These are phyloP conservation scores for Mychonastes homosphaera DNA, from an alignment of 139 green algal species.

Conservation along the genomic window DNA sequence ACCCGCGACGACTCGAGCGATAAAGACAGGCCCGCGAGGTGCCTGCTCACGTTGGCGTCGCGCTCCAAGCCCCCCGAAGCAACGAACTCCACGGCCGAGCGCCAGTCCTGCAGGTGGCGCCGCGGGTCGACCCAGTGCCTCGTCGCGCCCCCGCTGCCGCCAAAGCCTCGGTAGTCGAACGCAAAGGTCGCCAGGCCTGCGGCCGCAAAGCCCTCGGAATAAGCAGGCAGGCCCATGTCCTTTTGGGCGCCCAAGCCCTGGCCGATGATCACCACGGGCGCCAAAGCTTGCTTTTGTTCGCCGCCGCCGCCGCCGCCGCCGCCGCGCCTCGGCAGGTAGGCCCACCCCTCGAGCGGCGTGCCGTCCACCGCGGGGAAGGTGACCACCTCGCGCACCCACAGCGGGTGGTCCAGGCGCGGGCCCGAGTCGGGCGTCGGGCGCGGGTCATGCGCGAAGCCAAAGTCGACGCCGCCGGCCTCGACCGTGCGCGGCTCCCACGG, in stretches of 20 bases:
- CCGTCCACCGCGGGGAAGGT: too few relatives aligned
- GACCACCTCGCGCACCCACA: too few relatives aligned
- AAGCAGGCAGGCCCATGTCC: constrained; percentile 33
- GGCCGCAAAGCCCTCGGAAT: constrained; percentile 24
- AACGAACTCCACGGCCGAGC: constrained; percentile 25
- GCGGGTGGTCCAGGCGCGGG: too few relatives aligned
- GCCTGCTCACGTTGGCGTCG: not conserved
- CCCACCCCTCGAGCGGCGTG: constrained; percentile 19
- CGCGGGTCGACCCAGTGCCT: constrained; percentile 23
- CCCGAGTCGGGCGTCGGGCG: too few relatives aligned
- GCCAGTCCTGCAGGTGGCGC: constrained; percentile 26
- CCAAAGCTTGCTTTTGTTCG: too few relatives aligned
- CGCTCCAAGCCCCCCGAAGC: constrained; percentile 5
- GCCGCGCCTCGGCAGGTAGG: constrained; percentile 11
- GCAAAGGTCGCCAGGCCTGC: constrained; percentile 32
- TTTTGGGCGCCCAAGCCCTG: constrained; percentile 26
- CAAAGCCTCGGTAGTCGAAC: constrained; percentile 38
- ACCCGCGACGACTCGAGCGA: too few relatives aligned
- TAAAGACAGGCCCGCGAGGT: too few relatives aligned
- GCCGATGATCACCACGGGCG: constrained; percentile 17
- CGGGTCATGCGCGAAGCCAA: too few relatives aligned
- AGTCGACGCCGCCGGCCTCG: too few relatives aligned
- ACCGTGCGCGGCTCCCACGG: too few relatives aligned
- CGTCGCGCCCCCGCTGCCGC: constrained; percentile 25
- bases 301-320: not conserved